phyloP scores from a whole-genome alignment of 208 protist genomes.

The Angomonas ambiguus region DNA sequence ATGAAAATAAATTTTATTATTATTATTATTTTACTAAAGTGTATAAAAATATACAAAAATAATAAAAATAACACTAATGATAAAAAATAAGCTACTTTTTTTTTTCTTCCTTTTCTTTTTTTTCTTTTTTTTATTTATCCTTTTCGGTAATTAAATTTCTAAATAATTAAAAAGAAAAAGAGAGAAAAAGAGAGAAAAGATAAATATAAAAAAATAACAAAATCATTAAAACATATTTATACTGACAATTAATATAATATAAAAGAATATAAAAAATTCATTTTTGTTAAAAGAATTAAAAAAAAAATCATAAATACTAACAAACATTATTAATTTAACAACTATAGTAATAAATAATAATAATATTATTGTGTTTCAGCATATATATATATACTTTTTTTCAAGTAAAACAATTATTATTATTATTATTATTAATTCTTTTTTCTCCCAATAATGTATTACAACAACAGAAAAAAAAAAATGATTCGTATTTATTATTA shows the following conservation, averaged over 20 bases:
- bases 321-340: constrained; percentile 4
- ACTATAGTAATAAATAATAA: constrained; percentile 5
- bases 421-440: background rate
- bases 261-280: constrained; percentile 1
- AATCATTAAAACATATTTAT: too few relatives aligned
- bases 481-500: too few relatives aligned
- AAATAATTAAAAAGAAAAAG: constrained; percentile 1
- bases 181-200: constrained; percentile 5
- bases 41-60: background rate
- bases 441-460: too few relatives aligned
- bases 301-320: constrained; percentile 4
- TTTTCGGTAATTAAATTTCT: background rate
- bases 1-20: background rate
- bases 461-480: too few relatives aligned
- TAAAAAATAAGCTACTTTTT: constrained; percentile 1
- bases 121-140: background rate
- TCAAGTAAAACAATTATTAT: background rate
- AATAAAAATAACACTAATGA: background rate
- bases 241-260: too few relatives aligned
- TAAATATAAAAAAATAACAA: constrained; percentile 7
- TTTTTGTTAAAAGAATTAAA: constrained; percentile 6
- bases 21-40: background rate
- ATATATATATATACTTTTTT: background rate
- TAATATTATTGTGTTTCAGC: background rate
- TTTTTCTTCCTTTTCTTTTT: background rate